Percentiles rank a stretch among this genome's conserved stretches.
Conservation (phyloP, 2,329 filamentous ascomycete species). For the Fusarium annulatum region DNA sequence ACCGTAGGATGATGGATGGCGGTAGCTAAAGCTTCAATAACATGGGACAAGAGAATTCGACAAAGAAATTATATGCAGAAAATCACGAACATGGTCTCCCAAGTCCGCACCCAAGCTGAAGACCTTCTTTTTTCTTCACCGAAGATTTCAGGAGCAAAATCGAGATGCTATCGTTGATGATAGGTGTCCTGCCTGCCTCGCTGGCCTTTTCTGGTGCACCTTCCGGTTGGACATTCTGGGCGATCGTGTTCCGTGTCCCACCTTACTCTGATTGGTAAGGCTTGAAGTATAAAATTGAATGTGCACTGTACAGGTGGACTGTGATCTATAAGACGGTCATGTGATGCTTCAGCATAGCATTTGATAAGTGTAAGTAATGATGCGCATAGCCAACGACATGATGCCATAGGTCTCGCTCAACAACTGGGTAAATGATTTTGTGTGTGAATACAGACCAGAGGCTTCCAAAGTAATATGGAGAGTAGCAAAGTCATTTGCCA, state of each 20-base stretch:
- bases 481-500: not conserved
- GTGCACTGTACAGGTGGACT: conserved; percentile 34
- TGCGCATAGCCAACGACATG: not conserved
- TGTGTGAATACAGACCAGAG: not conserved
- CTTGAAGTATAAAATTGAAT: not conserved
- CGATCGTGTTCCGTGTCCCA: conserved; percentile 41
- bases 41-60: conserved; percentile 32
- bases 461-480: not conserved
- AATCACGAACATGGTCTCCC: conserved; percentile 41
- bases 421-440: no score
- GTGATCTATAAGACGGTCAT: conserved; percentile 40
- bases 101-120: conserved; percentile 27
- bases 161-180: conserved; percentile 29
- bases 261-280: conserved; percentile 44
- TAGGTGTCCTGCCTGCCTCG: conserved; percentile 46
- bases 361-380: not conserved
- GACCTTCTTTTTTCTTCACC: conserved; percentile 15
- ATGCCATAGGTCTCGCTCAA: not conserved
- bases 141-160: conserved; percentile 26
- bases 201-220: conserved; percentile 46
- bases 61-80: conserved; percentile 38
- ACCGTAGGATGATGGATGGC: conserved; percentile 16
- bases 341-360: conserved; percentile 30
- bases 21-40: conserved; percentile 26
- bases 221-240: conserved; percentile 36